Evolutionary conservation across 2,329 filamentous ascomycete species (phyloP), one percentile per base, ranked within the genome.

Genomic region (Fusarium sp.): DNA sequence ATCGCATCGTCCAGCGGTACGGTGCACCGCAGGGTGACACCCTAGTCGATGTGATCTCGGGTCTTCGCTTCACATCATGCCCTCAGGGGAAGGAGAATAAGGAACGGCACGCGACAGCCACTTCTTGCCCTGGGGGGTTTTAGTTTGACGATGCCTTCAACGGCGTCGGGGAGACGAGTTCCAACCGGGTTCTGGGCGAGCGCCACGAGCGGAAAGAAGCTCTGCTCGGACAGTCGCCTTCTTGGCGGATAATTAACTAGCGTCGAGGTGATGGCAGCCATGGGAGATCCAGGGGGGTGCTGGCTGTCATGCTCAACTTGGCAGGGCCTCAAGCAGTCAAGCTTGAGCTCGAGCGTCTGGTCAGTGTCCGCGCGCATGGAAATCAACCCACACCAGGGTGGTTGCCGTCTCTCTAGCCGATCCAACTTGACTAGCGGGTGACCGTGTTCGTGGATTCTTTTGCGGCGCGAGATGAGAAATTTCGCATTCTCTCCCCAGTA

Each of bases 121-220:
- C 56, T 32, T 20, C 45, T 35, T n/a, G 20, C 18, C 23, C 54
- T 27, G 25, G 35, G 23, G 45, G 35, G 25, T 30, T 41, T 60
- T 59, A 23, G 50, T 48, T 71, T 64, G 50, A 63, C 59, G 66
- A 66, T 18, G 48, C 45, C 30, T 43, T 61, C 50, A 74, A 73
- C 58, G 63, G 64, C 37, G 59, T 59, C 64, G 43, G 41, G 45
- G 45, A 68, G 58, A 54, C 25, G 61, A 50, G 39, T 58, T 70
- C 52, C 35, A 69, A 58, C 58, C 59, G 68, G 60, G 37, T 61
- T 77, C 43, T 60, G 50, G 48, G 61, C 59, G 63, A 56, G 43
- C 66, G 66, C 73, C 70, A 76, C 76, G 58, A 67, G 50, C 48
- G 59, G 34, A 67, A 67, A 72, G 34, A 56, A 37, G 25, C 27